Conservation (phyloP, 2,329 filamentous ascomycete genomes). For the Ceratocystis destructans region DNA sequence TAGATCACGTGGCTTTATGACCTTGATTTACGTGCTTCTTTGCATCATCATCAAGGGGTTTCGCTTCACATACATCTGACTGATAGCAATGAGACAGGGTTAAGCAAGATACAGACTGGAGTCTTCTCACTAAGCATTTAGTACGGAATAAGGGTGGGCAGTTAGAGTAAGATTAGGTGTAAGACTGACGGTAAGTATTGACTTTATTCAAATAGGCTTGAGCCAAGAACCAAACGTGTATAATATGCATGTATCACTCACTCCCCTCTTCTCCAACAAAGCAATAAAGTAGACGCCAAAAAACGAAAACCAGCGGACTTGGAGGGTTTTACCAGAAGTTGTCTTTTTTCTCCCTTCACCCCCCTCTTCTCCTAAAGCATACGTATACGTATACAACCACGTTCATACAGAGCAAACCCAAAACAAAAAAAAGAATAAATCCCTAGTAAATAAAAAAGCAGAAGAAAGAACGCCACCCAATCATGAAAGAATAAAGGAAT, state of each 20-base stretch:
- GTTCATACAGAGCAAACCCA: background rate
- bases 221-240: background rate
- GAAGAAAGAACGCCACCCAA: conserved; percentile 13
- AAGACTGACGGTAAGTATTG: background rate
- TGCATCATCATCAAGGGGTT: no score
- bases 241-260: background rate
- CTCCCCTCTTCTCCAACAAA: background rate
- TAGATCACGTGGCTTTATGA: no score
- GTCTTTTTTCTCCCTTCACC: no score
- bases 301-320: background rate
- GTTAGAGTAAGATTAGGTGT: background rate
- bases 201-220: background rate
- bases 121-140: background rate
- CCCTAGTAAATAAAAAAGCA: background rate
- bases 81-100: no score
- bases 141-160: background rate
- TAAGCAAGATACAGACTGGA: no score
- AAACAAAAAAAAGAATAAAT: conserved; percentile 10
- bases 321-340: background rate
- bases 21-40: no score
- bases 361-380: background rate
- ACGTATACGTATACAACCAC: background rate
- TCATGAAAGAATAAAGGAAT: background rate
- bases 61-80: no score
- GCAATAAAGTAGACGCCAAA: background rate